Evolutionary conservation across 78 protist genomes (phyloP).

Genomic region (Protostelium mycophagum): DNA sequence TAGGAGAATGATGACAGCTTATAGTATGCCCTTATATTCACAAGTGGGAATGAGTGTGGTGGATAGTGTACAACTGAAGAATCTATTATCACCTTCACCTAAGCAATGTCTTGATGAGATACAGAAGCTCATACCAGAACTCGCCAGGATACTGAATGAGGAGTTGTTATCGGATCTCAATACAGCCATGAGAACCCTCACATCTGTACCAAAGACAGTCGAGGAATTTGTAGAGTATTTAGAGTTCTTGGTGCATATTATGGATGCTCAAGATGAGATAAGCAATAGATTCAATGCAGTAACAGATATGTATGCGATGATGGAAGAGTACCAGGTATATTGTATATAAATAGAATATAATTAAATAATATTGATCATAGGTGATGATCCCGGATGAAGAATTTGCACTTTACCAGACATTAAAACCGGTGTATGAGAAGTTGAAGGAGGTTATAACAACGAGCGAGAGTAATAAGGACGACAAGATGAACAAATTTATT

Average conservation of each 20-base stretch:
- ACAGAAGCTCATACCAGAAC: slow-evolving; percentile 17
- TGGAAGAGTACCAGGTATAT: slow-evolving; percentile 8
- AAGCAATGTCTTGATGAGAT: slow-evolving; percentile 19
- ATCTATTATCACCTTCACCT: slow-evolving; percentile 19
- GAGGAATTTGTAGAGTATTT: slow-evolving; percentile 25
- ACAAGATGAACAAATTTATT: not conserved
- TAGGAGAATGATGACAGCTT: not conserved
- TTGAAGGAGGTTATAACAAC: not conserved
- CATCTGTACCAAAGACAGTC: slow-evolving; percentile 2
- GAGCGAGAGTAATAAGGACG: slow-evolving; percentile 21
- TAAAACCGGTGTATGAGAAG: not conserved
- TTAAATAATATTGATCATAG: too few species aligned
- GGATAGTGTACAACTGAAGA: not conserved
- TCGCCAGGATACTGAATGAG: slow-evolving; percentile 13
- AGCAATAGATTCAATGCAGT: not conserved
- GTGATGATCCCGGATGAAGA: slow-evolving; percentile 5
- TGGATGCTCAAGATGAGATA: slow-evolving; percentile 8
- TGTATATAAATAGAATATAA: not conserved
- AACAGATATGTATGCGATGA: slow-evolving; percentile 17
- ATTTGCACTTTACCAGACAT: not conserved
- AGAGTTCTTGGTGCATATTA: not conserved
- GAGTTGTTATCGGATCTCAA: not conserved
- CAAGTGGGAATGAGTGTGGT: slow-evolving; percentile 12
- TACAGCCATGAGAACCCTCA: not conserved
- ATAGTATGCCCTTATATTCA: not conserved